Percentiles rank a stretch among this genome's conserved stretches.
phyloP scores from a whole-genome alignment of 495 filamentous ascomycete genomes.

The Copromyces sp. region DNA sequence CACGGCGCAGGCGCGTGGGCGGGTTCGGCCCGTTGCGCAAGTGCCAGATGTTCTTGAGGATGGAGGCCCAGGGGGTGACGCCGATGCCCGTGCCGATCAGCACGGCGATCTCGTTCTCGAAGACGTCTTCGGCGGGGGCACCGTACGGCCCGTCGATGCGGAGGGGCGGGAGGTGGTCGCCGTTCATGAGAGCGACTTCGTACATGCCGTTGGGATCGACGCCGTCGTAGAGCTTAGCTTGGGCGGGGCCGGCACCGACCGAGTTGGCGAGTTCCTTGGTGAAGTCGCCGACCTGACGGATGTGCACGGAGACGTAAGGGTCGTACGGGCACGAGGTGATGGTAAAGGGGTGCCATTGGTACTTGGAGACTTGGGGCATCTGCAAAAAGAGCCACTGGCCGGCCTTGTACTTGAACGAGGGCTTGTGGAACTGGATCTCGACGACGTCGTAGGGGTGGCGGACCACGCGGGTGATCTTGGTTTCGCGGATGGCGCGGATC shows the following conservation, averaged over 20 bases:
- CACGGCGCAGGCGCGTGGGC: conserved; percentile 76
- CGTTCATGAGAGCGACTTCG: conserved; percentile 91
- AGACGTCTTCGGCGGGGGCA: conserved; percentile 92
- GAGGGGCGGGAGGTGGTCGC: conserved; percentile 76
- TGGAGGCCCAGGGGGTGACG: conserved; percentile 94
- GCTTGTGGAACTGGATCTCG: conserved; percentile 94
- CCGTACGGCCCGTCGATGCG: conserved; percentile 95
- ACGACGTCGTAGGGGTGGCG: conserved; percentile 96
- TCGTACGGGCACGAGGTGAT: conserved; percentile 98
- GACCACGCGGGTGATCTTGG: conserved; percentile 86
- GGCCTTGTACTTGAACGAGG: conserved; percentile 95
- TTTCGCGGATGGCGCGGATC: conserved; percentile 67
- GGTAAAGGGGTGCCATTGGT: conserved; percentile 98
- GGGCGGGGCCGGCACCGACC: conserved; percentile 79
- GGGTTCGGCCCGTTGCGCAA: conserved; percentile 76
- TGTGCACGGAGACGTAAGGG: conserved; percentile 84
- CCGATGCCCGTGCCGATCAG: conserved; percentile 97
- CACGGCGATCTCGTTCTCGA: conserved; percentile 96
- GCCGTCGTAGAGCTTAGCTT: conserved; percentile 74
- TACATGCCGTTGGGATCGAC: conserved; percentile 96
- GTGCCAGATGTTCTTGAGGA: conserved; percentile 98
- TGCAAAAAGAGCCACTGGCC: conserved; percentile 98
- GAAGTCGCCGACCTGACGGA: conserved; percentile 95
- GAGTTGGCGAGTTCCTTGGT: conserved; percentile 80
- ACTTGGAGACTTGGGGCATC: conserved; percentile 72